phyloP scores from a whole-genome alignment of 1,284 basidiomycete species.

The Boletus subluridellus region DNA sequence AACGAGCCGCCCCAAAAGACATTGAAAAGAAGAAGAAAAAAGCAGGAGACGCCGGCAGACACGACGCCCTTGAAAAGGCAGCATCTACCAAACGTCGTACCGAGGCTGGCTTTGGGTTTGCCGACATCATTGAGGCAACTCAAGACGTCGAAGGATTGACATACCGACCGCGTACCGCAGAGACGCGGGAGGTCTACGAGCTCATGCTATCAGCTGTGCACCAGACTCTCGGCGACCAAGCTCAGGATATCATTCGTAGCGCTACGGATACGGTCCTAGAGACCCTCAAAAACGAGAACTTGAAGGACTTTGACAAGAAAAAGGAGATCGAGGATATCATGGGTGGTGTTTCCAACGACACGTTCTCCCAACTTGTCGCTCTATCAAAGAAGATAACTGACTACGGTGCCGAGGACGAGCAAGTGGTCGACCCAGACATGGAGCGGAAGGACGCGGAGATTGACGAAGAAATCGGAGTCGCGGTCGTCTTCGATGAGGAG shows the following conservation, averaged over 20 bases:
- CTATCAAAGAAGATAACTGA: constrained; percentile 97
- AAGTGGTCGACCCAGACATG: constrained; percentile 67
- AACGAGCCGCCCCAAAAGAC: constrained; percentile 83
- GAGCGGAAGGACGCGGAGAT: constrained; percentile 79
- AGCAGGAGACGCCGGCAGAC: constrained; percentile 43
- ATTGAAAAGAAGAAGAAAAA: constrained; percentile 95
- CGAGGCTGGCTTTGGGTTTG: constrained; percentile 66
- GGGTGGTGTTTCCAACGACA: constrained; percentile 67
- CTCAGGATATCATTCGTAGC: constrained; percentile 91
- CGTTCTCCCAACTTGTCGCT: constrained; percentile 83
- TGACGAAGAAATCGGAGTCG: constrained; percentile 92
- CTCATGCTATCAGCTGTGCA: constrained; percentile 86
- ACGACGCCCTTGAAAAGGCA: constrained; percentile 56
- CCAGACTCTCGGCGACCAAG: constrained; percentile 85
- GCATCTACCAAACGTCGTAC: constrained; percentile 50
- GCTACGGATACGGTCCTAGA: constrained; percentile 92
- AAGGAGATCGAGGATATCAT: constrained; percentile 87
- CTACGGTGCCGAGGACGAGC: constrained; percentile 86
- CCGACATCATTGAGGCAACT: constrained; percentile 90
- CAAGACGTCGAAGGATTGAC: constrained; percentile 90
- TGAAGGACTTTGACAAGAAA: constrained; percentile 99
- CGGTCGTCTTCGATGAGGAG: constrained; percentile 95
- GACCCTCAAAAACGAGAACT: constrained; percentile 81
- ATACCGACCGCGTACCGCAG: constrained; percentile 89
- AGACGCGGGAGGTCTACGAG: constrained; percentile 94